Evolutionary conservation across 768 basidiomycete species (phyloP).

Genomic region (Pulveroboletus sp.): DNA sequence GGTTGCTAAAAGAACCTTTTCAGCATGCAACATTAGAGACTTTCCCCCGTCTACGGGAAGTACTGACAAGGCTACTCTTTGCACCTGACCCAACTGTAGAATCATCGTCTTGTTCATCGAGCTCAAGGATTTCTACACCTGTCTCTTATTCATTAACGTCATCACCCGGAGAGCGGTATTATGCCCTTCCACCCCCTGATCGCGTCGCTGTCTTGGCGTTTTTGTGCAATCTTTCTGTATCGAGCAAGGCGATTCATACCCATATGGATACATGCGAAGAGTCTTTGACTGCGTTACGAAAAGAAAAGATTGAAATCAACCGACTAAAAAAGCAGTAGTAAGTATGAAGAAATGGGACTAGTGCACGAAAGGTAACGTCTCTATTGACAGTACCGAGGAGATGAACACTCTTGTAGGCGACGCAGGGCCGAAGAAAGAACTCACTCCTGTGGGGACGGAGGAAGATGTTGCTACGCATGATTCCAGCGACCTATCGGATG

Average conservation of each 20-base stretch:
- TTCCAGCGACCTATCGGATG: conserved; percentile 70
- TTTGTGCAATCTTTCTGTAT: conserved; percentile 84
- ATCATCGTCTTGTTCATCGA: conserved; percentile 39
- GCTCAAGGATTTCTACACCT: conserved; percentile 48
- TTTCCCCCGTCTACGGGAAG: conserved; percentile 67
- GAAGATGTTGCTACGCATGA: conserved; percentile 63
- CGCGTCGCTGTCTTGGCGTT: conserved; percentile 84
- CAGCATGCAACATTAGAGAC: conserved; percentile 72
- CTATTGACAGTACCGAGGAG: conserved; percentile 56
- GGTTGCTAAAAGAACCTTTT: conserved; percentile 3
- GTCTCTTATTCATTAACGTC: conserved; percentile 39
- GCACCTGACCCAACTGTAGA: conserved; percentile 49
- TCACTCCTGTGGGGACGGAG: conserved; percentile 36
- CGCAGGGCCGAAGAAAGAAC: conserved; percentile 42
- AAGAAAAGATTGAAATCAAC: conserved; percentile 95
- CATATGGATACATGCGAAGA: conserved; percentile 91
- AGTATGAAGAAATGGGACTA: conserved; percentile 32
- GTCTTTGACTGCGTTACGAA: conserved; percentile 85
- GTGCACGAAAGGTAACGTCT: conserved; percentile 11
- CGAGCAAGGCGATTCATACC: conserved; percentile 81
- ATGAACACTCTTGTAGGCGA: conserved; percentile 63
- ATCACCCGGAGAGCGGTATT: conserved; percentile 65
- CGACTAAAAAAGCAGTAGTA: conserved; percentile 84
- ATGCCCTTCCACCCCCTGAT: conserved; percentile 65
- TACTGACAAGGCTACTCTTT: conserved; percentile 71